Conservation (phyloP, 345 rosid genomes). For the Arabidopsis thaliana region DNA sequence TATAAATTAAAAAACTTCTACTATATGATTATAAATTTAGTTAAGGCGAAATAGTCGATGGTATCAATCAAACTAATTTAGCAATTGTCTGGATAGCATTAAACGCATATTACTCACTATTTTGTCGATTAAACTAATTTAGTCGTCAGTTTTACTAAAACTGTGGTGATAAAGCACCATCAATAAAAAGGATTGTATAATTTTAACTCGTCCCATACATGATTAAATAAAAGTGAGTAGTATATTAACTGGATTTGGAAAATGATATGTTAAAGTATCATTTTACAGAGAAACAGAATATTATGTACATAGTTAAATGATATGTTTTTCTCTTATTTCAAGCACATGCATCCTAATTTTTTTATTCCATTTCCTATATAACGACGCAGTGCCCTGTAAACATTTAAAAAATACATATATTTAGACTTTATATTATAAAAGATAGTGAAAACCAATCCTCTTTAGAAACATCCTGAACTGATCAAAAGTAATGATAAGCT, state of each 20-base stretch:
- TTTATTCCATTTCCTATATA: neutral
- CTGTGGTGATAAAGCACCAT: neutral
- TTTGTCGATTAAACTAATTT: neutral
- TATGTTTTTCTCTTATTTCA: conserved; percentile 2
- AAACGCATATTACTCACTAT: neutral
- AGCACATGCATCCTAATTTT: conserved; percentile 30
- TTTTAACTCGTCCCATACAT: neutral
- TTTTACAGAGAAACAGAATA: neutral
- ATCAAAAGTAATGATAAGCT: conserved; percentile 38
- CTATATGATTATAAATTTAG: neutral
- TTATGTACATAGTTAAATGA: neutral
- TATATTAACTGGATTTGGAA: neutral
- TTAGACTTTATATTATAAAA: neutral
- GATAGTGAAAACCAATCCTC: conserved; percentile 21
- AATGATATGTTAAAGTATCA: too few relatives aligned
- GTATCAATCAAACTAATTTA: neutral
- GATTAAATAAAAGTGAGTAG: neutral
- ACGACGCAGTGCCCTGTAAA: conserved; percentile 2
- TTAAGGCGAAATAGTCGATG: neutral
- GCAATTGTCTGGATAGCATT: neutral
- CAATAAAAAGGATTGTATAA: neutral
- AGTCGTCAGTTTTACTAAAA: neutral
- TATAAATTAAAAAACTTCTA: too few relatives aligned
- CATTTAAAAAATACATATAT: neutral
- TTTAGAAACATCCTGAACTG: conserved; percentile 28